Evolutionary conservation across 352 stramenopile genomes (phyloP).

Genomic region (Globisporangium radiosum): DNA sequence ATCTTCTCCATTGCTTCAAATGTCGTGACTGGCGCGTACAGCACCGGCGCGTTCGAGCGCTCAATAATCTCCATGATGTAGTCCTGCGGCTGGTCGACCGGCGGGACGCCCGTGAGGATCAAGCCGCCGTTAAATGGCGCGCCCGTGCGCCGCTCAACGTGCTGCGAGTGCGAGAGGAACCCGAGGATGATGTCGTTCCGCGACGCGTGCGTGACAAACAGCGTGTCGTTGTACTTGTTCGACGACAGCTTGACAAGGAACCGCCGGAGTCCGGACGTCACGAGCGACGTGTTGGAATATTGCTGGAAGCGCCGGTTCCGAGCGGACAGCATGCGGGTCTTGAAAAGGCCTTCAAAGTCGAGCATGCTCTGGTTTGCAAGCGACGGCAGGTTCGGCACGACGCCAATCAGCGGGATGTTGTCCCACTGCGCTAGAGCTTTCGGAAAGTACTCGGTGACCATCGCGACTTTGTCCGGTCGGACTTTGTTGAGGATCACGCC

Average conservation of each 20-base stretch:
- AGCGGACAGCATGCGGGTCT: slow-evolving; percentile 52
- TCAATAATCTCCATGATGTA: slow-evolving; percentile 78
- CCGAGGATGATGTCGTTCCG: slow-evolving; percentile 89
- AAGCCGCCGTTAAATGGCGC: slow-evolving; percentile 74
- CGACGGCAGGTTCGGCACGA: slow-evolving; percentile 74
- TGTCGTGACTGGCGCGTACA: slow-evolving; percentile 75
- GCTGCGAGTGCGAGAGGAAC: slow-evolving; percentile 75
- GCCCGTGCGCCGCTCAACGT: slow-evolving; percentile 64
- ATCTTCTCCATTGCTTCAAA: slow-evolving; percentile 82
- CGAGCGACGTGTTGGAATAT: slow-evolving; percentile 70
- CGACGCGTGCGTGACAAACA: slow-evolving; percentile 88
- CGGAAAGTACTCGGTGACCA: slow-evolving; percentile 84
- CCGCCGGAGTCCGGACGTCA: slow-evolving; percentile 78
- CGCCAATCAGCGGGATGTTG: slow-evolving; percentile 69
- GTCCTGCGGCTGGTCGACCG: slow-evolving; percentile 62
- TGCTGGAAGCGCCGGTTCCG: slow-evolving; percentile 60
- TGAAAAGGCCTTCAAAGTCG: slow-evolving; percentile 87
- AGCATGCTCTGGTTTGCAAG: slow-evolving; percentile 82
- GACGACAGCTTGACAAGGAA: slow-evolving; percentile 82
- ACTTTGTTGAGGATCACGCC: slow-evolving; percentile 98
- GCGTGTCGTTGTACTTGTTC: slow-evolving; percentile 64
- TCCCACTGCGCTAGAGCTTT: slow-evolving; percentile 75
- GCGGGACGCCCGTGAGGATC: slow-evolving; percentile 82
- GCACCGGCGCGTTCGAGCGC: slow-evolving; percentile 46
- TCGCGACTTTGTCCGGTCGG: slow-evolving; percentile 64